Conservation (phyloP, 306 rosid species). For the Casuarina cunninghamiana region DNA sequence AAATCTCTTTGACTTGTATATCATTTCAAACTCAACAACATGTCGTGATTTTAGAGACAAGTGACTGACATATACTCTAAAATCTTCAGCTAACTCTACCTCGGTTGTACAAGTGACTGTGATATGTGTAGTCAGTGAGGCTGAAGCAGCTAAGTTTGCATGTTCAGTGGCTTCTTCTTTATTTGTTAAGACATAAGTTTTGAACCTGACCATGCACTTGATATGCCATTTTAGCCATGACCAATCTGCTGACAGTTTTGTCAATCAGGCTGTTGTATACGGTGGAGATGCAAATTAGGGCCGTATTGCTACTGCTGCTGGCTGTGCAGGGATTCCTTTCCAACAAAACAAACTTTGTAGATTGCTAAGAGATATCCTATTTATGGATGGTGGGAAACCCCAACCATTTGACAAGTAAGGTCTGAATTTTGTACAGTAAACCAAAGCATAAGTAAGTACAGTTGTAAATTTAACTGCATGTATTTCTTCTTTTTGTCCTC, state of each 20-base stretch:
- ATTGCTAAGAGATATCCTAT: slow-evolving; percentile 71
- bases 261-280: slow-evolving; percentile 72
- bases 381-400: slow-evolving; percentile 89
- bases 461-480: background rate
- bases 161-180: slow-evolving; percentile 90
- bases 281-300: slow-evolving; percentile 99
- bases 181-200: slow-evolving; percentile 67
- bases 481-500: background rate
- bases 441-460: too few relatives aligned
- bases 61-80: background rate
- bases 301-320: slow-evolving; percentile 91
- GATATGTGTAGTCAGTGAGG: slow-evolving; percentile 68
- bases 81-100: slow-evolving; percentile 15
- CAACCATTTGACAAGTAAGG: slow-evolving; percentile 67
- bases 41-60: slow-evolving; percentile 20
- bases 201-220: slow-evolving; percentile 15
- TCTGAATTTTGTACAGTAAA: background rate
- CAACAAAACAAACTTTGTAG: slow-evolving; percentile 69
- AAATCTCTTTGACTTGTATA: background rate
- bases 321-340: slow-evolving; percentile 79
- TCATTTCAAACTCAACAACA: background rate
- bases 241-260: slow-evolving; percentile 17
- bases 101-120: slow-evolving; percentile 61
- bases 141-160: slow-evolving; percentile 86
- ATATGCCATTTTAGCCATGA: slow-evolving; percentile 7